phyloP scores from a whole-genome alignment of 176 grass and related monocot genomes.

The Alopecurus myosuroides region DNA sequence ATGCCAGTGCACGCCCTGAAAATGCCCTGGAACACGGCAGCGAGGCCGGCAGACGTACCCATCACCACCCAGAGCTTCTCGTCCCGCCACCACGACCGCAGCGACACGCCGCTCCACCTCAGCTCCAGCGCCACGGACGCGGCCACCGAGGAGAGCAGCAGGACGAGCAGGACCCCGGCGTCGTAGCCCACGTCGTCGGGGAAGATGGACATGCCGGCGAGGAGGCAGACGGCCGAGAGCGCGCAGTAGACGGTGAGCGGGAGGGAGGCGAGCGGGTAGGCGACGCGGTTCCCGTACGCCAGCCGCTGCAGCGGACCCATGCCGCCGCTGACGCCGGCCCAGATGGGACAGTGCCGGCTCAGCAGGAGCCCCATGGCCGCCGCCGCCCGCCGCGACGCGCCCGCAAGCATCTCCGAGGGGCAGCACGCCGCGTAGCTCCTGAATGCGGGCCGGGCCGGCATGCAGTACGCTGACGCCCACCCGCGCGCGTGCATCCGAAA shows the following conservation, averaged over 20 bases:
- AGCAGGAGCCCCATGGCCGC: constrained; percentile 50
- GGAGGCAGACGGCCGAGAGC: constrained; percentile 53
- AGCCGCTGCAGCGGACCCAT: constrained; percentile 47
- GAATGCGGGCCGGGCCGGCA: constrained; percentile 32
- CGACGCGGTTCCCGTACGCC: constrained; percentile 37
- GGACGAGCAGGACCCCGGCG: constrained; percentile 31
- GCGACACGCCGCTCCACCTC: constrained; percentile 43
- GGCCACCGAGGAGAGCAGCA: constrained; percentile 28
- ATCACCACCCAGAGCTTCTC: constrained; percentile 44
- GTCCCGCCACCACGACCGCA: constrained; percentile 45
- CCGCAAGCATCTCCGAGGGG: constrained; percentile 36
- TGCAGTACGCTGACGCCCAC: constrained; percentile 65
- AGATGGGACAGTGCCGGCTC: constrained; percentile 56
- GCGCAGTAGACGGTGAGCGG: constrained; percentile 60
- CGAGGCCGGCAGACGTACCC: constrained; percentile 37
- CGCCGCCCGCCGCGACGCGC: constrained; percentile 37
- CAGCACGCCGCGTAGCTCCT: constrained; percentile 25
- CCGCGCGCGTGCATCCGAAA: constrained; percentile 70
- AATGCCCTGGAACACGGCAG: constrained; percentile 40
- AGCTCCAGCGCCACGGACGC: constrained; percentile 39
- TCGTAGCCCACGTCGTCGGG: constrained; percentile 33
- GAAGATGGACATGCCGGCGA: constrained; percentile 54
- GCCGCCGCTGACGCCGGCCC: constrained; percentile 26
- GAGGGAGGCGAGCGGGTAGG: constrained; percentile 56
- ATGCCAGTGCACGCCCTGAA: constrained; percentile 38